phyloP scores from a whole-genome alignment of 2,329 filamentous ascomycete genomes.

The Aspergillus viridinutans region DNA sequence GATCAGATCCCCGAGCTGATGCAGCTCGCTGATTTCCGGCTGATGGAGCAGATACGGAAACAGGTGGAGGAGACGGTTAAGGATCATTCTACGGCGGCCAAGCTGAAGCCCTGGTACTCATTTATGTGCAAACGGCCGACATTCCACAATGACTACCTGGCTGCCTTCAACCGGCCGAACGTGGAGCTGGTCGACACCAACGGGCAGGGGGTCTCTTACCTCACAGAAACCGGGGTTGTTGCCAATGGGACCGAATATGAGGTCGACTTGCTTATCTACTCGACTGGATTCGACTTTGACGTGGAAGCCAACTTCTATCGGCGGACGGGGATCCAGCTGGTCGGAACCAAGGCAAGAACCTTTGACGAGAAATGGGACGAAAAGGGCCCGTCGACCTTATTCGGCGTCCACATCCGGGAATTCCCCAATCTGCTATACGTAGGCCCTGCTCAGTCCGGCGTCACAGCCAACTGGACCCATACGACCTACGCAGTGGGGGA shows the following conservation, averaged over 20 bases:
- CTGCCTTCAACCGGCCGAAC: slow-evolving; percentile 55
- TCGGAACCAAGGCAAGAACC: not conserved
- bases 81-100: slow-evolving; percentile 49
- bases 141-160: slow-evolving; percentile 55
- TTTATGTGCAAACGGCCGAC: slow-evolving; percentile 60
- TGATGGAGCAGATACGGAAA: slow-evolving; percentile 33
- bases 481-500: not conserved
- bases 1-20: not conserved
- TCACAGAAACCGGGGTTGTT: slow-evolving; percentile 47
- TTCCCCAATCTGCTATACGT: slow-evolving; percentile 5
- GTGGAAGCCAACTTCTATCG: not conserved
- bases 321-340: not conserved
- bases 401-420: not conserved
- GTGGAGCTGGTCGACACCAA: slow-evolving; percentile 58
- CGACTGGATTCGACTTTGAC: slow-evolving; percentile 2
- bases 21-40: not conserved
- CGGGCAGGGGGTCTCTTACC: slow-evolving; percentile 31
- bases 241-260: slow-evolving; percentile 42
- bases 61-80: slow-evolving; percentile 49
- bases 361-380: not conserved
- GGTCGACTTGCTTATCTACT: slow-evolving; percentile 44
- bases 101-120: slow-evolving; percentile 58
- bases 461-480: slow-evolving; percentile 1
- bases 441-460: not conserved
- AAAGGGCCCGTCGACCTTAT: not conserved